These are phyloP conservation scores for Vaccinium corymbosum DNA, from an alignment of 148 eudicot species.

Conservation along the genomic window DNA sequence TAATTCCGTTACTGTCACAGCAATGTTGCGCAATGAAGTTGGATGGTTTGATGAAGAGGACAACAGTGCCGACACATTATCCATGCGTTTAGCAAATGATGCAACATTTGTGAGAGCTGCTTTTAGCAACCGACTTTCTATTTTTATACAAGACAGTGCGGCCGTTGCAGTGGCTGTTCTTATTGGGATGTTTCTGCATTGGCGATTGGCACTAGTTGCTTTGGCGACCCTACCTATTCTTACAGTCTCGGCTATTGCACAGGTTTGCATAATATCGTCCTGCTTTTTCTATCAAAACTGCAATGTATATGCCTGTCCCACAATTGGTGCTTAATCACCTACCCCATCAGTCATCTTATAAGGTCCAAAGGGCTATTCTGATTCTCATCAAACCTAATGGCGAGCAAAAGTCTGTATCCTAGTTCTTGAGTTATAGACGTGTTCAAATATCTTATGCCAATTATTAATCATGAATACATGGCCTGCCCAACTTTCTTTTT, in stretches of 20 bases:
- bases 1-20: slow-evolving; percentile 34
- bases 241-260: slow-evolving; percentile 86
- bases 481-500: not conserved
- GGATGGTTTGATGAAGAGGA: slow-evolving; percentile 99
- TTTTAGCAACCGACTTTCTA: slow-evolving; percentile 96
- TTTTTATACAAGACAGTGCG: slow-evolving; percentile 93
- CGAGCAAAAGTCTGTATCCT: not conserved
- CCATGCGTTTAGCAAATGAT: slow-evolving; percentile 98
- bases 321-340: not conserved
- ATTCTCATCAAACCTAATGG: not conserved
- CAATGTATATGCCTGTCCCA: not conserved
- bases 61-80: slow-evolving; percentile 89
- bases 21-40: slow-evolving; percentile 95
- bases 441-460: not conserved
- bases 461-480: not conserved
- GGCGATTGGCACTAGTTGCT: slow-evolving; percentile 95
- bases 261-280: slow-evolving; percentile 45
- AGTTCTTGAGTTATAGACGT: not conserved
- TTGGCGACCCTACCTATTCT: slow-evolving; percentile 85
- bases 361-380: not conserved
- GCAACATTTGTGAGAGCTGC: slow-evolving; percentile 99
- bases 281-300: not conserved
- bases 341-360: not conserved
- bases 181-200: slow-evolving; percentile 77
- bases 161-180: slow-evolving; percentile 85